These are phyloP conservation scores for Hevea brasiliensis DNA, from an alignment of 345 rosid species.

Conservation along the genomic window DNA sequence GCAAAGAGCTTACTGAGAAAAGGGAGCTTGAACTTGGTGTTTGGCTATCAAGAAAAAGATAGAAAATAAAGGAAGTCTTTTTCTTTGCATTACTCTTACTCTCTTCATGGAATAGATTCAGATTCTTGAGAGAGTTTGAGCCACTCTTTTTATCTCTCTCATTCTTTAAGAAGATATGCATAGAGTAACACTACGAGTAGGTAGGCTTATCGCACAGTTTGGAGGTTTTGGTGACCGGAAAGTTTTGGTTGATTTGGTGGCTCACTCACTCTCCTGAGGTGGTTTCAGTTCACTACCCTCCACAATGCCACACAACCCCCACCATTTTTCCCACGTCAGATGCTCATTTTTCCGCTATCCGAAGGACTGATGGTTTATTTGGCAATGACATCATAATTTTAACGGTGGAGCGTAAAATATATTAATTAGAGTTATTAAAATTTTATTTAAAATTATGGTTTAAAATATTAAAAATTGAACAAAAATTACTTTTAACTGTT, in stretches of 20 bases:
- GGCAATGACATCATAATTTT: background rate
- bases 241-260: constrained; percentile 40
- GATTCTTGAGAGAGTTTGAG: background rate
- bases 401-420: background rate
- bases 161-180: background rate
- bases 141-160: background rate
- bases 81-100: constrained; percentile 11
- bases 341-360: too few relatives aligned
- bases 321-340: constrained; percentile 19
- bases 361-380: constrained; percentile 8
- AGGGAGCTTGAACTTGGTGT: constrained; percentile 16
- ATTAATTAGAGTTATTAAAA: background rate
- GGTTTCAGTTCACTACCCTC: background rate
- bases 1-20: constrained; percentile 6
- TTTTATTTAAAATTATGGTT: too few relatives aligned
- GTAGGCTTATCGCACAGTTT: background rate
- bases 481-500: too few relatives aligned
- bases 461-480: too few relatives aligned
- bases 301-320: constrained; percentile 17
- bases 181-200: too few relatives aligned
- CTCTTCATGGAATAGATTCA: constrained; percentile 30
- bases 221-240: constrained; percentile 36
- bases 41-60: constrained; percentile 25
- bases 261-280: constrained; percentile 40
- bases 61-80: constrained; percentile 7